Evolutionary conservation across 2,329 filamentous ascomycete species (phyloP), one percentile per base, ranked within the genome.

Genomic region (Colletotrichum tanaceti): DNA sequence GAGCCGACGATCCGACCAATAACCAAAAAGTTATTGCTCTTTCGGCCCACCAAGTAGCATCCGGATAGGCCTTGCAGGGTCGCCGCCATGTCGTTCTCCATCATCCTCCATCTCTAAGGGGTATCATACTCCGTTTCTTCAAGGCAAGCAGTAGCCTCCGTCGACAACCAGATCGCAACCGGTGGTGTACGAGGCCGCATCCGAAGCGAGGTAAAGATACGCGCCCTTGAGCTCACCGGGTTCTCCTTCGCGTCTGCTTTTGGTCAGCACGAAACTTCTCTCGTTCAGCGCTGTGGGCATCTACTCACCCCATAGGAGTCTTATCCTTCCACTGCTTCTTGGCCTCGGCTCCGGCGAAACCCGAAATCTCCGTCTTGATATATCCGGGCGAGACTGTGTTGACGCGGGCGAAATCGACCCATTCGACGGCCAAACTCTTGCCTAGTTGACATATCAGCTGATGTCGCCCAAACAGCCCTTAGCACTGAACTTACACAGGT

Each of bases 171-270:
- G 83, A 77, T 94, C 90, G 11, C 87, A 84, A 0, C 89, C 93
- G 10, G 93, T 97, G 20, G 91, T 93, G 80, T 93, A 97, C 62
- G 89, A 92, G n/a, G 90, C 88, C 4, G 93, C 93, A 79, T 97
- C 93, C 16, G 90, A 93, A 20, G 92, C 91, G 65, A 97, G 83
- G 79, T 94, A 96, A 55, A 97, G 80, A 77, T 92, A 97, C 20
- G 91, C 91, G 22, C 92, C 93, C 82, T 95, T 94, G 73, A 97
- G 84, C 82, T 97, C 93, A 69, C 88, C 86, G 3, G 88, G 83
- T 72, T 89, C 84, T 11, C 91, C 93, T 76, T 94, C 90, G 72
- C 93, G 87, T 55, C 88, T 87, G 46, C 58, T 57, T 2, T 3
- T 50, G n/a, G 63, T 74, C 64, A 75, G 71, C 52, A 24, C 16